phyloP scores from a whole-genome alignment of 441 rosid genomes.

The Brassica balearica region DNA sequence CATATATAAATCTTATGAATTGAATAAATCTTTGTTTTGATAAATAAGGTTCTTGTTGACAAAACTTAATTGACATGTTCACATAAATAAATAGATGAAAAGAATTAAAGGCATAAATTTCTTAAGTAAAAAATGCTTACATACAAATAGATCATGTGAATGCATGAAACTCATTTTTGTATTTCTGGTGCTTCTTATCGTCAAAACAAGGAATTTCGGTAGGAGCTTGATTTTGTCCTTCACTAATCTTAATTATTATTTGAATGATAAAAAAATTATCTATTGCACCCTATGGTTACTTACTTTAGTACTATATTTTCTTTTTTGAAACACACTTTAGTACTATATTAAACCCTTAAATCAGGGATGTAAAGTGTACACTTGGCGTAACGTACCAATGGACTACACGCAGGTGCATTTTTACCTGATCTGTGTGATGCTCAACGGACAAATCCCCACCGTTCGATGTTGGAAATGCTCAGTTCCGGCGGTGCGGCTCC shows the following conservation, averaged over 20 bases:
- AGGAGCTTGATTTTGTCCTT: slow-evolving; percentile 29
- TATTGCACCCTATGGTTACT: too few species aligned
- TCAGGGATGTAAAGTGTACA: background rate
- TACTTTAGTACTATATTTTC: too few species aligned
- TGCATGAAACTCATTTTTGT: slow-evolving; percentile 14
- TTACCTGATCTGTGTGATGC: slow-evolving; percentile 77
- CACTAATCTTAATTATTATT: slow-evolving; percentile 21
- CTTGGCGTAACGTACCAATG: too few species aligned
- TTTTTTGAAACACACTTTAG: too few species aligned
- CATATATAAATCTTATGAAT: background rate
- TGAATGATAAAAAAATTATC: background rate
- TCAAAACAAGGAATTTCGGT: slow-evolving; percentile 35
- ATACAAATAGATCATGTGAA: background rate
- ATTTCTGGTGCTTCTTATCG: slow-evolving; percentile 21
- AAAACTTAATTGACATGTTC: background rate
- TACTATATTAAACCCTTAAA: too few species aligned
- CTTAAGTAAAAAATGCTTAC: background rate
- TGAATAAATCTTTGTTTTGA: background rate
- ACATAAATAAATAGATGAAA: background rate
- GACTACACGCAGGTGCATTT: slow-evolving; percentile 64
- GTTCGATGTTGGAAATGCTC: slow-evolving; percentile 69
- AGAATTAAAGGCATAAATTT: background rate
- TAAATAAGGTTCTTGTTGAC: too few species aligned
- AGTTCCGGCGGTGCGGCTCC: slow-evolving; percentile 64
- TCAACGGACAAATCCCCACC: slow-evolving; percentile 64